These are phyloP conservation scores for Phytophthora pseudosyringae DNA, from an alignment of 352 stramenopile species.

Conservation along the genomic window DNA sequence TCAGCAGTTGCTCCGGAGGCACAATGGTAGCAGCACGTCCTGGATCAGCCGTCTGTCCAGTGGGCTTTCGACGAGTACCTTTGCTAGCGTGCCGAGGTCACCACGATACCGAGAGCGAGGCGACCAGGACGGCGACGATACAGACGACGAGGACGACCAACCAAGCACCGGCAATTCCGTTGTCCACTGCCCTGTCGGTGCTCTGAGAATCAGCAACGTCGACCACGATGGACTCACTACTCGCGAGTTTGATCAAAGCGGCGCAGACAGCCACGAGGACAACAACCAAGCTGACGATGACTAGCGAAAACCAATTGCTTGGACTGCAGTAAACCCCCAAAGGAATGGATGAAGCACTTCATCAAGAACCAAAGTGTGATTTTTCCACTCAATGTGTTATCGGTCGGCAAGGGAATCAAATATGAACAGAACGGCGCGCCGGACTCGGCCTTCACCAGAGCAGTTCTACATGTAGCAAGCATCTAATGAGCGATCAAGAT, in stretches of 20 bases:
- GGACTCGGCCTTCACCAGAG: conserved; percentile 6
- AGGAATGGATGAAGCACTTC: background rate
- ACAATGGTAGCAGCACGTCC: conserved; percentile 10
- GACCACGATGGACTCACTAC: conserved; percentile 8
- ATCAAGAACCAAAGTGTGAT: conserved; percentile 35
- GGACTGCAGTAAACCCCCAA: background rate
- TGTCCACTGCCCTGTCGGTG: conserved; percentile 2
- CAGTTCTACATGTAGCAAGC: conserved; percentile 35
- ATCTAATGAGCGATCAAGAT: conserved; percentile 36
- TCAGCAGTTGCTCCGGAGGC: conserved; percentile 23
- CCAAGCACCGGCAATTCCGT: background rate
- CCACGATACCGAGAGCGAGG: background rate
- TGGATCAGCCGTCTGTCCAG: conserved; percentile 17
- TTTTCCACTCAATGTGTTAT: conserved; percentile 37
- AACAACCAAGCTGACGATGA: conserved; percentile 41
- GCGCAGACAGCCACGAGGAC: conserved; percentile 8
- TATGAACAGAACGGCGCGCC: conserved; percentile 34
- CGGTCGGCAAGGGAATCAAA: conserved; percentile 30
- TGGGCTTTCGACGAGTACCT: conserved; percentile 7
- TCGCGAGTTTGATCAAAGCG: background rate
- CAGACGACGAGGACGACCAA: conserved; percentile 23
- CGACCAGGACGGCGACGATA: conserved; percentile 8
- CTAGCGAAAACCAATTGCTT: conserved; percentile 1
- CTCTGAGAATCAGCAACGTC: conserved; percentile 14
- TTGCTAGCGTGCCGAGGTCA: background rate